Evolutionary conservation across 768 basidiomycete species (phyloP).

Genomic region (Kwoniella sp.): DNA sequence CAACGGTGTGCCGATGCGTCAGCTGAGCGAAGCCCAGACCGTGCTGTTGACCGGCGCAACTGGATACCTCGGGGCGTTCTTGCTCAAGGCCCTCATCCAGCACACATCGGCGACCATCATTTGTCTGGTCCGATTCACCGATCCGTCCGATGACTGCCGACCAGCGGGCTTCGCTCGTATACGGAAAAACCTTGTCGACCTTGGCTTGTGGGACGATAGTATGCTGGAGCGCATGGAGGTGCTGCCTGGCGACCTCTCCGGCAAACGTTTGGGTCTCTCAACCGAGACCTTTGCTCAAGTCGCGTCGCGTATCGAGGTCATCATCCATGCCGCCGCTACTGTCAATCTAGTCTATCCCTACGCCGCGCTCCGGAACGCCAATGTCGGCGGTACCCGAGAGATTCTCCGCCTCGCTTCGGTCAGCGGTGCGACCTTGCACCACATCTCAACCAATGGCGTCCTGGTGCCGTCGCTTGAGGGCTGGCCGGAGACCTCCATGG

Average conservation of each 20-base stretch:
- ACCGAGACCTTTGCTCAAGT: constrained; percentile 12
- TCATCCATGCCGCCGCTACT: constrained; percentile 27
- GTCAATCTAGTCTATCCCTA: constrained; percentile 32
- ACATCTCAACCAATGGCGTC: constrained; percentile 27
- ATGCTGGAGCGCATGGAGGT: constrained; percentile 27
- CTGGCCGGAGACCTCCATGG: constrained; percentile 19
- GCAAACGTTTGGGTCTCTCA: constrained; percentile 21
- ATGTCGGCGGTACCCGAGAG: constrained; percentile 26
- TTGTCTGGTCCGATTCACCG: constrained; percentile 24
- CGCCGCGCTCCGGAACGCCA: constrained; percentile 24
- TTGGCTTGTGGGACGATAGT: constrained; percentile 24
- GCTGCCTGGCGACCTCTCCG: constrained; percentile 22
- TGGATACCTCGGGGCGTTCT: constrained; percentile 21
- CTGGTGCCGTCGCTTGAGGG: constrained; percentile 18
- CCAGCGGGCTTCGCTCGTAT: constrained; percentile 24
- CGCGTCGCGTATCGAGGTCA: constrained; percentile 24
- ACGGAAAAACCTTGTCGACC: constrained; percentile 25
- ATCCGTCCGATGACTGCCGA: constrained; percentile 18
- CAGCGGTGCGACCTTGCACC: constrained; percentile 20
- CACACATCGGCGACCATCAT: constrained; percentile 18
- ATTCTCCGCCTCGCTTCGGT: constrained; percentile 21
- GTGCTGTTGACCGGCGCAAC: constrained; percentile 24
- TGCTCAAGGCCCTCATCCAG: constrained; percentile 19
- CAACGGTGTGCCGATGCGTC: constrained; percentile 13
- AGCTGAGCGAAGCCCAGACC: constrained; percentile 14